These are phyloP conservation scores for Termitomyces sp. DNA, from an alignment of 768 basidiomycete species.

Conservation along the genomic window DNA sequence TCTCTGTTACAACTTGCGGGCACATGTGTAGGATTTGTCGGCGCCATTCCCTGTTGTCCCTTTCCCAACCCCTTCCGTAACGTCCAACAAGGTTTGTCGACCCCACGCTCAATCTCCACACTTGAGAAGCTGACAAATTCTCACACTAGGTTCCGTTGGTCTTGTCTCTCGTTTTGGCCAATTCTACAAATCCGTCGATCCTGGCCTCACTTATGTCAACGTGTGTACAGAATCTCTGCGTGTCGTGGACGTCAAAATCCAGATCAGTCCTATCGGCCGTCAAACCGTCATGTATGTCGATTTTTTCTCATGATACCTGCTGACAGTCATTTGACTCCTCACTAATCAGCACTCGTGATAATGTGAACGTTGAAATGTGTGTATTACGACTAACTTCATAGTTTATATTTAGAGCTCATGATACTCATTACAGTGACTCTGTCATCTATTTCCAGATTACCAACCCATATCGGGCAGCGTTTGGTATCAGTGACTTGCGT, in stretches of 20 bases:
- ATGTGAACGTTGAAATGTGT: constrained; percentile 91
- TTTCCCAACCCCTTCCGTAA: constrained; percentile 81
- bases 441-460: constrained; percentile 91
- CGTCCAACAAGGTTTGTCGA: constrained; percentile 67
- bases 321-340: not conserved
- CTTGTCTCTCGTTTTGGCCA: constrained; percentile 91
- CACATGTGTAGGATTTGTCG: constrained; percentile 53
- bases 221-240: constrained; percentile 88
- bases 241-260: constrained; percentile 92
- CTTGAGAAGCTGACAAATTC: constrained; percentile 16
- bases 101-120: not conserved
- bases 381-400: constrained; percentile 17
- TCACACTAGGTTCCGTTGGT: constrained; percentile 69
- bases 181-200: constrained; percentile 95
- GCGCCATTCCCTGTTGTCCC: constrained; percentile 81
- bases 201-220: constrained; percentile 87
- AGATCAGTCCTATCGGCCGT: constrained; percentile 81
- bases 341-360: constrained; percentile 69
- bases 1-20: constrained; percentile 74
- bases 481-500: constrained; percentile 87
- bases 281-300: constrained; percentile 70
- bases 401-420: constrained; percentile 7
- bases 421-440: constrained; percentile 56
- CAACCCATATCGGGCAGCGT: constrained; percentile 90
- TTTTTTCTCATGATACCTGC: not conserved